Evolutionary conservation across 2,329 filamentous ascomycete genomes (phyloP), one percentile per base, ranked within the genome.

Genomic region (Hypoxylon sp.): DNA sequence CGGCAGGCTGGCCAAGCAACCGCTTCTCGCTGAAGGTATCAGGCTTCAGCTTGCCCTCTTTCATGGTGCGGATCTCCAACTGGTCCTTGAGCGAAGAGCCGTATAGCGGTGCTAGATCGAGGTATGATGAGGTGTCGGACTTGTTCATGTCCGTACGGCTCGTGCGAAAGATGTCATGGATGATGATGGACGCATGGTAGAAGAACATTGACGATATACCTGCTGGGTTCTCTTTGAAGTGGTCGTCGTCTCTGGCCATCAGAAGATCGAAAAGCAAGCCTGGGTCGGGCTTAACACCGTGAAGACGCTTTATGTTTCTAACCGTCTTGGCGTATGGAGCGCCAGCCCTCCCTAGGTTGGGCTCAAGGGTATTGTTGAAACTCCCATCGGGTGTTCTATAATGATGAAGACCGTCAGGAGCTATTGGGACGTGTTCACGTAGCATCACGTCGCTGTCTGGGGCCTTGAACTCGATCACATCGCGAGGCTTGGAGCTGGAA

Each of bases 161-260:
- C 1, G 86, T 89, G 26, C 82, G 78, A 70, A 89, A 89, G 38
- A 86, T 69, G 69, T 76, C 76, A 59, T 82, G 80, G 41, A 81
- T 83, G 52, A 84, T 82, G 62, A 92, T 87, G 5, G 86, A 83
- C 0, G 88, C 89, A 31, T 89, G 74, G 59, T 91, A 90, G 68
- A 90, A 90, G 11, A 92, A 73, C 72, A 90, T 83, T 61, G 84
- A 87, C 0, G 87, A 91, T 29, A 91, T 84, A n/a, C 83, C 80
- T 40, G 87, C 87, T 0, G 86, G 84, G 65, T 90, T 88, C 45
- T 83, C 75, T 54, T 82, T 78, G 54, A 83, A 82, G n/a, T 61
- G 64, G 0, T 61, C 48, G 21, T 75, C 72, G 26, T 73, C 72
- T 17, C 87, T 79, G 11, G 81, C 83, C 76, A 90, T 80, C 17